Conservation (phyloP, 805 yeast genomes). For the Yarrowia osloensis region DNA sequence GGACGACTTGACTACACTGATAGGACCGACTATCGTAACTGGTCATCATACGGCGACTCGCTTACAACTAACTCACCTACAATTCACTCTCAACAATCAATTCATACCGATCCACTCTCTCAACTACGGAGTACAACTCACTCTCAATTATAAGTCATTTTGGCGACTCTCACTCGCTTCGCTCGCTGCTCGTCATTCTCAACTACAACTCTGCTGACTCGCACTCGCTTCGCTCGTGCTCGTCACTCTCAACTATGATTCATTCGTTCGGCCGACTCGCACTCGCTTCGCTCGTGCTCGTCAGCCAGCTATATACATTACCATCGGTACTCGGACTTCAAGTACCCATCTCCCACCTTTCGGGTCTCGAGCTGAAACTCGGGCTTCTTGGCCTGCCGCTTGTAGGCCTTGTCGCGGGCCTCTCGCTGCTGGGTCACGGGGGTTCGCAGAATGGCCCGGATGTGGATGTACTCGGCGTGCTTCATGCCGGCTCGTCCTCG, state of each 20-base stretch:
- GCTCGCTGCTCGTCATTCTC: too few relatives aligned
- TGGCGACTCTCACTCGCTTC: too few relatives aligned
- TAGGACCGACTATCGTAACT: too few relatives aligned
- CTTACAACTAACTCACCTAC: too few relatives aligned
- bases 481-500: conserved; percentile 87
- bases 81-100: too few relatives aligned
- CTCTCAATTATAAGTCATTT: too few relatives aligned
- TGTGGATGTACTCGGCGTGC: conserved; percentile 74
- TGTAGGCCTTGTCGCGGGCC: conserved; percentile 52
- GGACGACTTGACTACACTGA: too few relatives aligned
- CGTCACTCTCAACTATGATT: too few relatives aligned
- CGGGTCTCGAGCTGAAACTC: conserved; percentile 26
- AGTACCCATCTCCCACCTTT: conserved; percentile 27
- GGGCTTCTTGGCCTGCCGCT: conserved; percentile 12
- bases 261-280: background rate
- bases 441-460: conserved; percentile 73
- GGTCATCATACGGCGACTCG: too few relatives aligned
- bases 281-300: background rate
- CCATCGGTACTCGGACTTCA: conserved; percentile 30
- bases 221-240: background rate
- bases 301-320: conserved; percentile 25
- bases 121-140: too few relatives aligned
- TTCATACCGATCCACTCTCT: too few relatives aligned
- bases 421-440: conserved; percentile 62
- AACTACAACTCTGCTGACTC: too few relatives aligned